phyloP scores from a whole-genome alignment of 345 rosid genomes.

The Hirschfeldia incana region DNA sequence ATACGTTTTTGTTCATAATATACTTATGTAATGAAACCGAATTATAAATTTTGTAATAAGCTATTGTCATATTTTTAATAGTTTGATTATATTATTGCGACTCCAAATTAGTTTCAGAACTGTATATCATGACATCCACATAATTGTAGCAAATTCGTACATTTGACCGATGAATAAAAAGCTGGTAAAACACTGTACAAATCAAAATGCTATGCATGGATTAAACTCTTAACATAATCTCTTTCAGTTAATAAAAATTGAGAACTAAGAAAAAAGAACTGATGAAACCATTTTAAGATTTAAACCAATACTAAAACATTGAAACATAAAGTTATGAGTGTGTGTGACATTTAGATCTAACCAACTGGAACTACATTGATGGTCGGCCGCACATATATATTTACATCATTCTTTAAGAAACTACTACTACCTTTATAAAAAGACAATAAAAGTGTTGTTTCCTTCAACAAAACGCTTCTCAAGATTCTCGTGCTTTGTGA shows the following conservation, averaged over 20 bases:
- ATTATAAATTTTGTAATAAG: background rate
- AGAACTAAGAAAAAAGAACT: background rate
- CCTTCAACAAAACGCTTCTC: conserved; percentile 41
- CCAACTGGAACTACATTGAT: conserved; percentile 22
- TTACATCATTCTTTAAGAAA: conserved; percentile 19
- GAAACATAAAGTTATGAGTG: background rate
- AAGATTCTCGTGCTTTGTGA: conserved; percentile 40
- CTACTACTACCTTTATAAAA: conserved; percentile 7
- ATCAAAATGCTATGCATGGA: background rate
- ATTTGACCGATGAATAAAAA: background rate
- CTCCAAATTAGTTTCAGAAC: background rate
- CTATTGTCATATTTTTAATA: background rate
- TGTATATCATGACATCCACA: background rate
- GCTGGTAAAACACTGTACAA: background rate
- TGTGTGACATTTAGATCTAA: conserved; percentile 26
- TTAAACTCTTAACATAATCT: background rate
- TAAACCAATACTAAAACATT: background rate
- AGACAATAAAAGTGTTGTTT: conserved; percentile 2
- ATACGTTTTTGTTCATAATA: background rate
- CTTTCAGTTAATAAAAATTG: background rate
- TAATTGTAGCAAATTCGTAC: background rate
- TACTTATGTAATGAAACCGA: background rate
- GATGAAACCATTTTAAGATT: background rate
- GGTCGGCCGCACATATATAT: conserved; percentile 15
- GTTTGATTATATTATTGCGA: background rate